phyloP scores from a whole-genome alignment of 805 yeast species.

The Yarrowia sp. region DNA sequence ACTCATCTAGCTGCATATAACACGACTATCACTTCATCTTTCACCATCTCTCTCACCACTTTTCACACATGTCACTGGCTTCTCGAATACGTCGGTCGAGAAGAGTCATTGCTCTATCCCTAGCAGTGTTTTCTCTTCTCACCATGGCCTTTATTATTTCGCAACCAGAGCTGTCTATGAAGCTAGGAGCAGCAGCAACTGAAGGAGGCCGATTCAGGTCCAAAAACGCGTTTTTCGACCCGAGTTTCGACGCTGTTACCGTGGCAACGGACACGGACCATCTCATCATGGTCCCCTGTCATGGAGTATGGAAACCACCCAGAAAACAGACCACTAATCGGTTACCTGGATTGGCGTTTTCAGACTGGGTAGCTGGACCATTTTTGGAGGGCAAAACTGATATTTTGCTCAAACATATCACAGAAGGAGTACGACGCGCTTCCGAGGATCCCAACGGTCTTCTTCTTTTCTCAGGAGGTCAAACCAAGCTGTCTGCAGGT shows the following conservation, averaged over 20 bases:
- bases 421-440: not conserved
- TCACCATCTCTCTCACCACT: not conserved
- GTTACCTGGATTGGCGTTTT: not conserved
- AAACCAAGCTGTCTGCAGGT: not conserved
- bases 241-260: not conserved
- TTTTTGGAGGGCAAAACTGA: slow-evolving; percentile 12
- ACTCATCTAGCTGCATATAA: not conserved
- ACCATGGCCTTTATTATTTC: slow-evolving; percentile 14
- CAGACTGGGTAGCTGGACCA: slow-evolving; percentile 14
- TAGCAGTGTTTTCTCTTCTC: slow-evolving; percentile 2
- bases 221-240: not conserved
- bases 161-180: not conserved
- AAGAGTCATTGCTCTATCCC: not conserved
- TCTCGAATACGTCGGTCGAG: slow-evolving; percentile 5
- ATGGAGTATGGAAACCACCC: slow-evolving; percentile 11
- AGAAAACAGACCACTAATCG: not conserved
- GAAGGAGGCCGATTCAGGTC: not conserved
- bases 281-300: slow-evolving; percentile 18
- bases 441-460: not conserved
- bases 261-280: slow-evolving; percentile 2
- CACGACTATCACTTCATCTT: not conserved
- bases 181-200: not conserved
- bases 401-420: slow-evolving; percentile 11
- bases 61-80: not conserved
- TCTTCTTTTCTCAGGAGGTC: slow-evolving; percentile 17